Evolutionary conservation across 148 eudicot species (phyloP).

Genomic region (Vaccinium corymbosum): DNA sequence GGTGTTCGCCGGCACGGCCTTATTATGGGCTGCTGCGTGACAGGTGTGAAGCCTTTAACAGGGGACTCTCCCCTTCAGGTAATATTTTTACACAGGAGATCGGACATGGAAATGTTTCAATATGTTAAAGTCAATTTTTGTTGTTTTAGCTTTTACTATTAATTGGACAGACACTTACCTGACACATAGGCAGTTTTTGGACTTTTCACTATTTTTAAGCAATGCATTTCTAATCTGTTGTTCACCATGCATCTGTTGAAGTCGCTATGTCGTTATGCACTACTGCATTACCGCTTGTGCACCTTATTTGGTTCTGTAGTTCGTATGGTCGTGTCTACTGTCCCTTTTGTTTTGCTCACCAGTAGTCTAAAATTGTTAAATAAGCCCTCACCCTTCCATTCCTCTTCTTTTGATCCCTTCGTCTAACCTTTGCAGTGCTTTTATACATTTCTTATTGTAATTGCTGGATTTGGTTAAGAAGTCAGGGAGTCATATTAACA

Average conservation of each 20-base stretch:
- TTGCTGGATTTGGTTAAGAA: background rate
- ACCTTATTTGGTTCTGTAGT: background rate
- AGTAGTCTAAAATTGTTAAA: background rate
- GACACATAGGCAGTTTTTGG: background rate
- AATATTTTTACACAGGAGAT: background rate
- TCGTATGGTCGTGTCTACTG: background rate
- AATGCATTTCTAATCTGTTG: background rate
- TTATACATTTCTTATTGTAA: background rate
- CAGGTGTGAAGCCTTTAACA: conserved; percentile 82
- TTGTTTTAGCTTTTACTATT: background rate
- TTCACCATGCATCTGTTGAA: background rate
- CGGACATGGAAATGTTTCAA: background rate
- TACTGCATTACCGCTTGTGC: background rate
- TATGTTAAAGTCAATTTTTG: background rate
- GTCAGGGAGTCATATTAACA: background rate
- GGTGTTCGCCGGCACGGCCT: conserved; percentile 96
- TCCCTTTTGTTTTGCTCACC: background rate
- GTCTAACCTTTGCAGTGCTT: background rate
- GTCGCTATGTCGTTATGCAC: background rate
- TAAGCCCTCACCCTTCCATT: background rate
- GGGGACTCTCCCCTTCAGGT: conserved; percentile 98
- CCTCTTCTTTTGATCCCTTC: background rate
- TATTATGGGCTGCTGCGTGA: conserved; percentile 94
- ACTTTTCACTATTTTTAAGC: background rate
- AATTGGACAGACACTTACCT: background rate